A percentile compares a stretch with the other conserved stretches of the same genome.
phyloP scores from a whole-genome alignment of 225 moss, liverwort and hornwort species.

The Bryoerythrophyllum caledonicum region DNA sequence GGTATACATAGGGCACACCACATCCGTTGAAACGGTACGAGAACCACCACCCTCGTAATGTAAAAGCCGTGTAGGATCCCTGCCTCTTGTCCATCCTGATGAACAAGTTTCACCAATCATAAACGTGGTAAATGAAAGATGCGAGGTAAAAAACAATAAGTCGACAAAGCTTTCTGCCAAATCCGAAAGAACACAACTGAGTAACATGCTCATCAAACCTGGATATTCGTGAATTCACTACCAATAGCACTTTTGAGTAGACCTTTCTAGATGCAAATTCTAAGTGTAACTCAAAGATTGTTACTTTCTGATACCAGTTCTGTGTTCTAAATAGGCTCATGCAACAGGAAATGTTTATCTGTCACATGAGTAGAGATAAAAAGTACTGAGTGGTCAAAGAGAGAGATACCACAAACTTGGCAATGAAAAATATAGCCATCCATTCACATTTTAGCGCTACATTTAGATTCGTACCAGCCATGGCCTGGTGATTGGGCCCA shows the following conservation, averaged over 20 bases:
- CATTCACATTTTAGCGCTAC: not conserved
- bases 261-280: too few species aligned
- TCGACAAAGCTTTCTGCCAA: not conserved
- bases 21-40: slow-evolving; percentile 85
- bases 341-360: too few species aligned
- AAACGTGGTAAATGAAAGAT: not conserved
- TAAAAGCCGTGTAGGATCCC: slow-evolving; percentile 79
- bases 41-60: slow-evolving; percentile 98
- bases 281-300: too few species aligned
- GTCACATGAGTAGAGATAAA: too few species aligned
- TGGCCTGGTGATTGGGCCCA: slow-evolving; percentile 95
- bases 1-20: slow-evolving; percentile 97
- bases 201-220: not conserved
- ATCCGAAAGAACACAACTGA: not conserved
- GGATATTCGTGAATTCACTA: too few species aligned
- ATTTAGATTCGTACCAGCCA: slow-evolving; percentile 70
- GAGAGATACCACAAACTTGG: too few species aligned
- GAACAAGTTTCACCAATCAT: not conserved
- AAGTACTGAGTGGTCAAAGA: too few species aligned
- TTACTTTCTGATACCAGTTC: too few species aligned
- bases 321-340: too few species aligned
- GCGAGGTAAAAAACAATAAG: not conserved
- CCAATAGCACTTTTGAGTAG: too few species aligned
- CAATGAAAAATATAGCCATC: too few species aligned
- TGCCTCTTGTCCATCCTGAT: slow-evolving; percentile 86